Conservation (phyloP, 106 monocot genomes). For the Cymbidium sinense region DNA sequence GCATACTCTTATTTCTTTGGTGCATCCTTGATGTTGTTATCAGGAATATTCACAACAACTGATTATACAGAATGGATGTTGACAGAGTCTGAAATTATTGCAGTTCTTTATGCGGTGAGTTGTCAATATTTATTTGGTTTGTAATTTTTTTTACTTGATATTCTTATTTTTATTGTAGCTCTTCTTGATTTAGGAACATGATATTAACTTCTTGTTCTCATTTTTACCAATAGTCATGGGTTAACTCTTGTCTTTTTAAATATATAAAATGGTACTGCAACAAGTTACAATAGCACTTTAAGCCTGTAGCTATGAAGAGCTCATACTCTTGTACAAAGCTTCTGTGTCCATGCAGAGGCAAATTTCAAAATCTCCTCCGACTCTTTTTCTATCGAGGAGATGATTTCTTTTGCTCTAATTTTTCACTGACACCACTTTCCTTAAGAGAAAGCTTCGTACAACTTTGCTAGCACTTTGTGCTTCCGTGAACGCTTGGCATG, state of each 20-base stretch:
- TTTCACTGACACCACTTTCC: not conserved
- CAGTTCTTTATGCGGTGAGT: constrained; percentile 88
- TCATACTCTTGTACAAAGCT: not conserved
- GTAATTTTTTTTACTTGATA: not conserved
- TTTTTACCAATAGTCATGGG: not conserved
- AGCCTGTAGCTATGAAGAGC: not conserved
- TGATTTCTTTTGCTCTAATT: not conserved
- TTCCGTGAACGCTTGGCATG: not conserved
- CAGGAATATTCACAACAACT: constrained; percentile 61
- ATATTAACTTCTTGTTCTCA: not conserved
- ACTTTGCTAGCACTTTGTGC: not conserved
- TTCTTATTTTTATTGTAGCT: not conserved
- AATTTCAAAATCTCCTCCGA: no score
- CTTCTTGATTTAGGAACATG: not conserved
- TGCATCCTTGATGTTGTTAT: constrained; percentile 62
- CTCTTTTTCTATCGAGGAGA: not conserved
- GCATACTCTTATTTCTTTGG: constrained; percentile 96
- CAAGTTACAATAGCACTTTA: not conserved
- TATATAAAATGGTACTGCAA: not conserved
- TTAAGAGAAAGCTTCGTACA: not conserved
- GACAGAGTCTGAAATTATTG: constrained; percentile 61
- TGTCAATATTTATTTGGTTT: constrained; percentile 7
- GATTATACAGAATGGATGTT: constrained; percentile 58
- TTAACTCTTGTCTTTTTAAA: not conserved
- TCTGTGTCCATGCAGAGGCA: no score